These are phyloP conservation scores for Trichophyton verrucosum DNA, from an alignment of 2,329 filamentous ascomycete species.

Conservation along the genomic window DNA sequence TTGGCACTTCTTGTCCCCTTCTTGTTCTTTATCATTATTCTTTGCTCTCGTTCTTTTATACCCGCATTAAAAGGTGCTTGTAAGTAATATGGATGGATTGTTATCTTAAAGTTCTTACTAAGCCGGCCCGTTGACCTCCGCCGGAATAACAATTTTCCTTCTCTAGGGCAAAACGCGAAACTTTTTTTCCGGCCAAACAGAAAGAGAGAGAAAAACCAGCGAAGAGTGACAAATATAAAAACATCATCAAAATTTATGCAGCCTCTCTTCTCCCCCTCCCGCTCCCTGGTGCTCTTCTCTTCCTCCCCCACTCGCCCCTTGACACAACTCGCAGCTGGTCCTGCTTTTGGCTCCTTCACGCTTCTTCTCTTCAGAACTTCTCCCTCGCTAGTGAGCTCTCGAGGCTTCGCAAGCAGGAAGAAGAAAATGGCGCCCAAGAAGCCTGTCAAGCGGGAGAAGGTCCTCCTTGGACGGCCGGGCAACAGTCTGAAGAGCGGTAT, in stretches of 20 bases:
- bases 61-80: neutral
- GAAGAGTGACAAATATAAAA: neutral
- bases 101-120: neutral
- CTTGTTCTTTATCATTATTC: neutral
- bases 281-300: conserved; percentile 26
- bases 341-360: conserved; percentile 40
- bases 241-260: neutral
- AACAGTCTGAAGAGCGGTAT: conserved; percentile 99
- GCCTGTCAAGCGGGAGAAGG: conserved; percentile 79
- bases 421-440: conserved; percentile 96
- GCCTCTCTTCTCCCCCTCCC: conserved; percentile 2
- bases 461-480: conserved; percentile 86
- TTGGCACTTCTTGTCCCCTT: neutral
- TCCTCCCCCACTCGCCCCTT: conserved; percentile 19
- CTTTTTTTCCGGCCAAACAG: neutral
- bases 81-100: too few relatives aligned
- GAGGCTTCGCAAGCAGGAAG: conserved; percentile 43
- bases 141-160: neutral
- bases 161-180: neutral
- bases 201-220: neutral
- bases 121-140: neutral
- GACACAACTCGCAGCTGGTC: conserved; percentile 47
- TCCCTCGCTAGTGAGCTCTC: conserved; percentile 1
- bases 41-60: neutral
- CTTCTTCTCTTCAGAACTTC: conserved; percentile 4